Evolutionary conservation across 805 yeast species (phyloP), one percentile per base, ranked within the genome.

Genomic region (Candida nonsorbophila): DNA sequence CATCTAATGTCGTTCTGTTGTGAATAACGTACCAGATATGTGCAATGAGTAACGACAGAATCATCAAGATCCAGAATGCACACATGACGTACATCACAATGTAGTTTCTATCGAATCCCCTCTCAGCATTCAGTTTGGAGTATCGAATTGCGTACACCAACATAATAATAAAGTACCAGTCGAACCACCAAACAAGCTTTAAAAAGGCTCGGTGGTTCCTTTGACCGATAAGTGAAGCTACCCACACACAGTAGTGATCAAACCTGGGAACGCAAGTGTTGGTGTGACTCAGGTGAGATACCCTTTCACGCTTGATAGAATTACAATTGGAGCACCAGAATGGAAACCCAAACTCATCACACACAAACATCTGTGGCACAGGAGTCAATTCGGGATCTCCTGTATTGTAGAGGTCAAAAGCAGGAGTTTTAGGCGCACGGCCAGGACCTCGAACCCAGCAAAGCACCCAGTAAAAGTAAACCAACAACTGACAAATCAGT

Each of bases 211-310:
- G 48, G 48, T 76, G 75, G 53, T 90, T 88, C 21, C 58, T 51
- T 34, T 72, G 69, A 0, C 95, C 96, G 24, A 88, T 73, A 4
- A 76, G 72, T 0, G 68, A 50, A 1, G 94, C 94, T 0, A 90
- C 53, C 80, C 85, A 86, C 1, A 75, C 47, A 49, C 97, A 88
- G 45, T 68, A 80, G 51, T 88, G 97, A 53, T 88, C 97, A 64
- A 84, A 81, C 33, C 70, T 65, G 0, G 84, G 76, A 0, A 87
- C 75, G 47, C 94, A 85, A 14, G 53, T 46, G 2, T 66, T 68
- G 29, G 58, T 29, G 27, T 69, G 63, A 3, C 71, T 62, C 22
- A 87, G 79, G 47, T 84, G 96, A 41, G 77, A 90, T 0, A 83
- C 52, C 29, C 96, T 62, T 15, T 74, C 70, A 1, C 79, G 66